Evolutionary conservation across 306 rosid species (phyloP), one percentile per base, ranked within the genome.

Genomic region (Vigna nakashimae): DNA sequence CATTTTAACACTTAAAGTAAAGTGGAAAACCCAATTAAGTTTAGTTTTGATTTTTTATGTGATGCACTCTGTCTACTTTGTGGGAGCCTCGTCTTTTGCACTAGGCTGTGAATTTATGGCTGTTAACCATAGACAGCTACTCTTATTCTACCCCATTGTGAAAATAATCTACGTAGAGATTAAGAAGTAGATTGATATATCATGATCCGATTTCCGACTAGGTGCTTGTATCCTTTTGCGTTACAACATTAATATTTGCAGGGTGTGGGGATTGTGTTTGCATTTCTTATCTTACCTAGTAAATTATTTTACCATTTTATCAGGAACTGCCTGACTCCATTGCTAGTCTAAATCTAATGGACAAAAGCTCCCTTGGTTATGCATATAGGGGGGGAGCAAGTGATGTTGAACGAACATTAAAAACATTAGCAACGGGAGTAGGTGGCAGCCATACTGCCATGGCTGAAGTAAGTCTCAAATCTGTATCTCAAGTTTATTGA

Each of bases 341-440:
- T 57, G 70, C 80, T 69, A 40, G 48, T 76, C 81, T 70, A 48
- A 81, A 78, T 79, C 80, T 76, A 84, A 81, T 65, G 80, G 91
- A 83, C 66, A 86, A 76, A 71, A 76, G 75, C 67, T 78, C 93
- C 48, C 78, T 30, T 66, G 89, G 79, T 76, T 84, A 86, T 68
- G 85, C 59, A 55, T 73, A 85, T 74, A 81, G 86, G 80, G 89
- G 87, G 50, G 87, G 66, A 76, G 91, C 82, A 74, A 75, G 58
- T 77, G 93, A 90, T 79, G 83, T 80, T 32, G 97, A 91, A 76
- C 86, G 91, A 40, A 89, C 89, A 60, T 85, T 91, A 60, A 94
- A 79, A 85, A 92, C 50, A 86, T 86, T 92, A 49, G 48, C 78
- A 50, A 75, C 94, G 34, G 66, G 71, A 69, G 86, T 80, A 62